phyloP scores from a whole-genome alignment of 495 filamentous ascomycete species.

The Geoglossum glabrum region DNA sequence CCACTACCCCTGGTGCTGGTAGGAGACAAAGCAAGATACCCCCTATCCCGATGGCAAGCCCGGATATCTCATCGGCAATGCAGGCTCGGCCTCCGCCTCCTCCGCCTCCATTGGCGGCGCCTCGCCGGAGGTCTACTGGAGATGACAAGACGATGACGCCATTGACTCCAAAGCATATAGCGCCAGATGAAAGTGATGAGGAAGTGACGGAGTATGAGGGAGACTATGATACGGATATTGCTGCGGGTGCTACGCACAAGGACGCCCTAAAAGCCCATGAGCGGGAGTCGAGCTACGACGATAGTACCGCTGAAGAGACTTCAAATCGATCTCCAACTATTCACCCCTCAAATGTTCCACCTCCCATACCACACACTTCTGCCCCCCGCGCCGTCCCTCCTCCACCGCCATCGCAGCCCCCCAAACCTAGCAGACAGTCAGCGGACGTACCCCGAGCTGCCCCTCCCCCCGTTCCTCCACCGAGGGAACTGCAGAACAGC shows the following conservation, averaged over 20 bases:
- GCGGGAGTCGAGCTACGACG: constrained; percentile 52
- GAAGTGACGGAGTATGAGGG: constrained; percentile 91
- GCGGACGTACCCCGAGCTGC: constrained; percentile 50
- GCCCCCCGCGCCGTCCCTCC: constrained; percentile 32
- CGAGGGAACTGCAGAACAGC: constrained; percentile 18
- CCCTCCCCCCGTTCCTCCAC: constrained; percentile 40
- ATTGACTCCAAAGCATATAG: constrained; percentile 20
- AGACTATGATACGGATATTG: constrained; percentile 96
- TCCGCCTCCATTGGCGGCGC: constrained; percentile 38
- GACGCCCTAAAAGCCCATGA: constrained; percentile 76
- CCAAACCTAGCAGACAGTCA: constrained; percentile 30
- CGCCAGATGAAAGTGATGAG: constrained; percentile 46
- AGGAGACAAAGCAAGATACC: constrained; percentile 31
- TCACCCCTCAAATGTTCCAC: constrained; percentile 26
- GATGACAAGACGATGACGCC: constrained; percentile 26
- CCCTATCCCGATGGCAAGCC: constrained; percentile 22
- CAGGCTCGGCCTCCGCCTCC: constrained; percentile 59
- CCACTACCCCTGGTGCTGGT: constrained; percentile 19
- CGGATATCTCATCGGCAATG: constrained; percentile 22
- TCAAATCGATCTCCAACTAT: constrained; percentile 26
- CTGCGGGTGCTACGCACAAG: constrained; percentile 68
- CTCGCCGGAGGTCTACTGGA: constrained; percentile 39
- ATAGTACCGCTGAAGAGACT: constrained; percentile 25
- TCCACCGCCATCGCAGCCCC: constrained; percentile 29
- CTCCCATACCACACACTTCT: constrained; percentile 37